Conservation (phyloP, 1,139 yeast species). For the Pichiaceae sp. region DNA sequence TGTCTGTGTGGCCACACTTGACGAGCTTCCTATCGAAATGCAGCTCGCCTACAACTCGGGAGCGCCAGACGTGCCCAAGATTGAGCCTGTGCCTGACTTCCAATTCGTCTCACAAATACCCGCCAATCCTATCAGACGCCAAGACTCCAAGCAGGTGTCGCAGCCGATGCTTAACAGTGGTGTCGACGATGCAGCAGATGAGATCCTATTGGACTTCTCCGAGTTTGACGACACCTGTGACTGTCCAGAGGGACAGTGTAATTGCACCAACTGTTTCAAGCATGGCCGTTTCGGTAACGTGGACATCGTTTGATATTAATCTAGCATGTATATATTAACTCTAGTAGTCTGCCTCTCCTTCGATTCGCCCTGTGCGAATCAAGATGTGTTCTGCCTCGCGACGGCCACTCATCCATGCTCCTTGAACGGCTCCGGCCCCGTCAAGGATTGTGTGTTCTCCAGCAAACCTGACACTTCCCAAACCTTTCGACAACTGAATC, state of each 20-base stretch:
- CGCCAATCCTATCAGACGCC: not conserved
- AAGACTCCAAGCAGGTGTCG: not conserved
- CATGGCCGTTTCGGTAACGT: slow-evolving; percentile 37
- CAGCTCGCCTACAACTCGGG: slow-evolving; percentile 3
- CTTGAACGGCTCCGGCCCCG: slow-evolving; percentile 86
- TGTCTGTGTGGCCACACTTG: slow-evolving; percentile 9
- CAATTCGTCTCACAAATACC: not conserved
- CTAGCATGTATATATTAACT: not conserved
- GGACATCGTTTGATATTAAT: slow-evolving; percentile 2
- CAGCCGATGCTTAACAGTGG: not conserved
- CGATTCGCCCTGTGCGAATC: slow-evolving; percentile 18
- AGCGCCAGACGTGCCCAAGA: not conserved
- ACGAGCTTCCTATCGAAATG: slow-evolving; percentile 6
- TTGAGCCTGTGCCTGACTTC: not conserved
- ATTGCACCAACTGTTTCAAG: slow-evolving; percentile 37
- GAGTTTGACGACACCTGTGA: slow-evolving; percentile 25
- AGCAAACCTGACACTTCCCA: slow-evolving; percentile 54
- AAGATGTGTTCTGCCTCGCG: slow-evolving; percentile 57
- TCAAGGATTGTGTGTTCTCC: slow-evolving; percentile 82
- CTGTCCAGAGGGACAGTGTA: slow-evolving; percentile 34
- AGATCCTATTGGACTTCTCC: slow-evolving; percentile 12
- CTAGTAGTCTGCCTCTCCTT: slow-evolving; percentile 11
- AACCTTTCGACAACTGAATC: slow-evolving; percentile 47
- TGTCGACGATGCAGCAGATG: not conserved
- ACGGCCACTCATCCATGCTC: slow-evolving; percentile 68